Base-by-base conservation (phyloP, 2,329 filamentous ascomycete species). In the Stachybotrys echinatus region DNA sequence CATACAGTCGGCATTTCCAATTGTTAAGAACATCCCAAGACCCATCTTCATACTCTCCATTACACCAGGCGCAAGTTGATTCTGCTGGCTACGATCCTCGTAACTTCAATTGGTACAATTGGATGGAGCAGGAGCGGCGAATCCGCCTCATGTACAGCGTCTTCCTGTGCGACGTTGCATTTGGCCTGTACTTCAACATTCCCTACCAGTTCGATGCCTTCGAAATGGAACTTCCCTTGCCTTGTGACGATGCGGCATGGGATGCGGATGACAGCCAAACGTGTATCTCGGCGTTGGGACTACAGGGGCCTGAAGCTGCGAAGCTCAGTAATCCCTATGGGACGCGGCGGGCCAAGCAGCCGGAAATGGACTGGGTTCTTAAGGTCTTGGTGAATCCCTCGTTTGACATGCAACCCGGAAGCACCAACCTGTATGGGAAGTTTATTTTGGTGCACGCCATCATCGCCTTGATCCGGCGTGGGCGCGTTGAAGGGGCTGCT, bases 181-280 rank as follows among this genome's bases (percentile, higher is more conserved):
- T 85, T 61, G 80, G 80, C 18, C 77, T 90, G 19, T 90, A 84
- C 62, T 90, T 89, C 74, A 89, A 90, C 63, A 69, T 71, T n/a
- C 66, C 75, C 10, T 78, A 85, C 14, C 74, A 80, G 42, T 80
- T 89, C 40, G 81, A 88, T 51, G 69, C 76, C 8, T 74, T 83
- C 31, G 85, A 89, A 56, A 74, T 89, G 47, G 74, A 75, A 23
- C 65, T 89, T 37, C 84, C 85, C n/a, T 69, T 91, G 6, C 87
- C 87, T 8, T 78, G 80, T 14, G 86, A 90, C 57, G 87, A 90
- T 64, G 84, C 83, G 17, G 81, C 83, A 3, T 90, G 87, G 86
- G 86, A 89, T 57, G 86, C 87, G 4, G 71, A 69, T 27, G 77
- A 74, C 38, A 66, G 73, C 5, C 65, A 75, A 17, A 78, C 83